A percentile compares a stretch with the other conserved stretches of the same genome.
Conservation (phyloP, 768 basidiomycete species). For the Austroboletus festivus region DNA sequence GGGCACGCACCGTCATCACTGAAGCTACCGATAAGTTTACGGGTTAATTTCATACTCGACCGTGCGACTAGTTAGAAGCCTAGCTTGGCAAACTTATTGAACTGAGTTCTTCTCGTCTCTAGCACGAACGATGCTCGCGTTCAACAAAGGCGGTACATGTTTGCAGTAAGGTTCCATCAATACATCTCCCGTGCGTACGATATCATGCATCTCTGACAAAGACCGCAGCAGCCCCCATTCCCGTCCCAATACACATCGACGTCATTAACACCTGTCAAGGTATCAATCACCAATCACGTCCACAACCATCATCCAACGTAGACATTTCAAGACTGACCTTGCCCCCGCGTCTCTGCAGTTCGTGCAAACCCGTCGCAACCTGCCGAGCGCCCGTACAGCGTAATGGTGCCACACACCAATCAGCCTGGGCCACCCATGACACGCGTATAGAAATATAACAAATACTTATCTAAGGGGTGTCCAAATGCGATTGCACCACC, state of each 20-base stretch:
- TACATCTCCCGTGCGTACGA: too few relatives aligned
- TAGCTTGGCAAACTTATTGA: too few relatives aligned
- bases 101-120: too few relatives aligned
- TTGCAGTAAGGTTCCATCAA: too few relatives aligned
- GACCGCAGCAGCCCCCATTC: slow-evolving; percentile 87
- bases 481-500: slow-evolving; percentile 89
- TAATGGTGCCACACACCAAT: slow-evolving; percentile 30
- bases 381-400: slow-evolving; percentile 84
- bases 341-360: slow-evolving; percentile 63
- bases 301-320: not conserved
- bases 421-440: not conserved
- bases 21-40: too few relatives aligned
- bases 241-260: slow-evolving; percentile 84
- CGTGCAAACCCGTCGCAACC: slow-evolving; percentile 78
- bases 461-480: slow-evolving; percentile 72
- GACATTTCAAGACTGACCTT: slow-evolving; percentile 42
- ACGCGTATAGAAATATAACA: slow-evolving; percentile 2
- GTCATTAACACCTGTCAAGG: slow-evolving; percentile 67
- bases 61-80: too few relatives aligned
- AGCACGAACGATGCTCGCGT: too few relatives aligned
- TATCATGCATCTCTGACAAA: slow-evolving; percentile 53
- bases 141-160: too few relatives aligned
- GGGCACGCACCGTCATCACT: too few relatives aligned
- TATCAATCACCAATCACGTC: slow-evolving; percentile 1
- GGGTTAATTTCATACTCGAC: too few relatives aligned